Evolutionary conservation across 148 eudicot genomes (phyloP).

Genomic region (Hydrangea macrophylla): DNA sequence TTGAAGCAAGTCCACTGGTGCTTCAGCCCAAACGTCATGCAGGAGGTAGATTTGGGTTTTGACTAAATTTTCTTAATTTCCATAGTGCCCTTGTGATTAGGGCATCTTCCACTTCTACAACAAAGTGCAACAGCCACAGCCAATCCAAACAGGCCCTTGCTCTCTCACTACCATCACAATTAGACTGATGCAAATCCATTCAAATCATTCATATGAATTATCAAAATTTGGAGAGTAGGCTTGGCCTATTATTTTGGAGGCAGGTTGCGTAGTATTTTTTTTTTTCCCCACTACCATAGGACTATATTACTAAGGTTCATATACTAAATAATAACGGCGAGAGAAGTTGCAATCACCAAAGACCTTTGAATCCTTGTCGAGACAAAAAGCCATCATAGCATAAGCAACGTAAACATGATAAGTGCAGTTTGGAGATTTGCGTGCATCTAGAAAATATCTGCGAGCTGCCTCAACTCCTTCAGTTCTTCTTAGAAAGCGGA

Average conservation of each 20-base stretch:
- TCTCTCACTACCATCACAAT: no score
- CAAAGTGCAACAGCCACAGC: no score
- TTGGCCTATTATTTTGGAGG: background rate
- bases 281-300: background rate
- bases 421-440: constrained; percentile 90
- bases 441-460: constrained; percentile 81
- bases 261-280: background rate
- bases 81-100: no score
- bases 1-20: no score
- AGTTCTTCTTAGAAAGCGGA: constrained; percentile 93
- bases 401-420: constrained; percentile 96
- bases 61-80: no score
- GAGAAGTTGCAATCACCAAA: constrained; percentile 2
- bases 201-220: background rate
- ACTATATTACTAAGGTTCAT: background rate
- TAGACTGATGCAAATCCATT: background rate
- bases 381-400: constrained; percentile 96
- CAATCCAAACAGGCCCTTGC: no score
- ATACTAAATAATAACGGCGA: background rate
- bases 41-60: no score
- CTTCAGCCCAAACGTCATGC: no score
- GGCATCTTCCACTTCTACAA: no score
- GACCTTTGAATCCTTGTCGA: constrained; percentile 97
- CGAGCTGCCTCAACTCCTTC: constrained; percentile 98
- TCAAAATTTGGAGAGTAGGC: background rate